Percentiles rank a stretch among this genome's conserved stretches.
Evolutionary conservation across 805 yeast genomes (phyloP).

Genomic region (Nakazawaea wyomingensis): DNA sequence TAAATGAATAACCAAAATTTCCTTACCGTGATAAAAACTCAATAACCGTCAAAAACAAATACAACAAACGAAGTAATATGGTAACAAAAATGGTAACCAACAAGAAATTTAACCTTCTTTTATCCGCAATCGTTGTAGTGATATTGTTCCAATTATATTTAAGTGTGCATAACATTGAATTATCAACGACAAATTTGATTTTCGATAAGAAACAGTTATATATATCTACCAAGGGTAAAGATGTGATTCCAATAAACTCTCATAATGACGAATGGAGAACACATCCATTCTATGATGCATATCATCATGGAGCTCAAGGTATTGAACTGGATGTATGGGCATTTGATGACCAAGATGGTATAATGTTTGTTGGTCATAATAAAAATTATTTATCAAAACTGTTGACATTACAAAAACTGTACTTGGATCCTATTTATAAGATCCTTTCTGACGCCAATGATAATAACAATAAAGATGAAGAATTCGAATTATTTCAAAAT

Average conservation of each 20-base stretch:
- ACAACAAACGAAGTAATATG: no score
- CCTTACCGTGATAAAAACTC: no score
- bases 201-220: neutral
- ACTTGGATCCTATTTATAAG: conserved; percentile 45
- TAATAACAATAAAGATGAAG: neutral
- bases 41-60: no score
- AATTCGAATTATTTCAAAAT: conserved; percentile 10
- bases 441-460: conserved; percentile 45
- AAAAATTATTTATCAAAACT: conserved; percentile 34
- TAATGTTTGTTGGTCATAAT: conserved; percentile 63
- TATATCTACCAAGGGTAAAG: conserved; percentile 21
- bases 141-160: neutral
- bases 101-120: neutral
- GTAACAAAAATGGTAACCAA: neutral
- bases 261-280: conserved; percentile 69
- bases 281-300: conserved; percentile 54
- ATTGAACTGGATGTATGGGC: conserved; percentile 68
- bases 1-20: no score
- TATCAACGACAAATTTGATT: neutral
- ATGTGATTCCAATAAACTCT: conserved; percentile 43
- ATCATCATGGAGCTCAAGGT: conserved; percentile 44
- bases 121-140: neutral
- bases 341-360: conserved; percentile 23
- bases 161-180: neutral
- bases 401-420: conserved; percentile 43